Evolutionary conservation across 345 rosid genomes (phyloP), one percentile per base, ranked within the genome.

Genomic region (Passiflora organensis): DNA sequence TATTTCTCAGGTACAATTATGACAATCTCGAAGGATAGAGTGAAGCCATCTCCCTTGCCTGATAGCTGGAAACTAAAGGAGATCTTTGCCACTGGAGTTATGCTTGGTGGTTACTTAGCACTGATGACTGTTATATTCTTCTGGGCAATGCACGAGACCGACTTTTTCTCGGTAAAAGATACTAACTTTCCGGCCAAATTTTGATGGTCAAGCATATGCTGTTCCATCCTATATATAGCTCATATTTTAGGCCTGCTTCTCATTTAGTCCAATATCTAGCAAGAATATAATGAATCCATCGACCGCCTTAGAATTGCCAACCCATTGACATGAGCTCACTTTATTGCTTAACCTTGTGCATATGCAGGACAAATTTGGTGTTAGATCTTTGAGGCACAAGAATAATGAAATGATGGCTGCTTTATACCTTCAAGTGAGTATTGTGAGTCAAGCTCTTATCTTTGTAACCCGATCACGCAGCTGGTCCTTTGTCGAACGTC

Each of bases 21-120:
- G 74, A 69, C 74, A 15, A 63, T 69, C 61, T 69, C 74, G 15
- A 69, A 64, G 48, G 74, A 69, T 38, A 63, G 68, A 36, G 74
- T 69, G 53, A 69, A 63, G 65, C 65, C 74, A 18, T 69, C 74
- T 10, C 74, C 68, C 11, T 15, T 53, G 36, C 74, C 74, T 16
- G 74, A 69, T 24, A 63, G 69, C 28, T 69, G 74, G 74, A 69
- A 63, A 54, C 59, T 69, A 32, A 56, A 48, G 44, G 74, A 69
- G 50, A 69, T 69, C 41, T 69, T 69, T 12, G 61, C 69, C 16
- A 69, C 74, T 2, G 74, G 74, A 19, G 1, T 69, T 43, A 59
- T 59, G 18, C 74, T 69, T 19, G 74, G 74, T n/a, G 64, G 69
- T 8, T 69, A 69, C 53, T 44, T 69, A 48, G 69, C 65, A 12